Percentiles rank a stretch among this genome's conserved stretches.
Conservation (phyloP, 225 moss, liverwort and hornwort species). For the Straminergon stramineum region DNA sequence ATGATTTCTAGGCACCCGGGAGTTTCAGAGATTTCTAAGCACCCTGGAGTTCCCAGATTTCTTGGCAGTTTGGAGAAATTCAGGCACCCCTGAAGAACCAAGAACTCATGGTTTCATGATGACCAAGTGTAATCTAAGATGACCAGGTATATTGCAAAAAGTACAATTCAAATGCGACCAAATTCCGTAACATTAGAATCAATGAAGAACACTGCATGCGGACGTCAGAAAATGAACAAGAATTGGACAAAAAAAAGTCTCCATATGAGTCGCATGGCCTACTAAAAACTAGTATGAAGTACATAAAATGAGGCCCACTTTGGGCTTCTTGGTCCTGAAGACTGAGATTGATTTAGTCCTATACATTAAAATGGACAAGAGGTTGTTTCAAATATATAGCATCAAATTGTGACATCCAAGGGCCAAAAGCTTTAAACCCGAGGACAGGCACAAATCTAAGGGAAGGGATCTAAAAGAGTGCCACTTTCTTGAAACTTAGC, state of each 20-base stretch:
- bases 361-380: no score
- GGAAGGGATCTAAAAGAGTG: background rate
- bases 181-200: no score
- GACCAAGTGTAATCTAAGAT: background rate
- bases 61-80: no score
- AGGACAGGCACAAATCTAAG: background rate
- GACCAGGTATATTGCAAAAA: background rate
- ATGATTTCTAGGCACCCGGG: no score
- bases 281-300: background rate
- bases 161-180: background rate
- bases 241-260: background rate
- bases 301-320: background rate
- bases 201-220: no score
- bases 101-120: no score
- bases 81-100: background rate
- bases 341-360: background rate
- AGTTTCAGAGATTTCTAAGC: no score
- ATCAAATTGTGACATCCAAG: background rate
- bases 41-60: no score
- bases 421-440: no score
- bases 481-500: background rate
- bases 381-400: background rate
- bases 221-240: no score
- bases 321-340: background rate
- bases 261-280: background rate